phyloP scores from a whole-genome alignment of 305 asterid species.

The Coffea humblotiana region DNA sequence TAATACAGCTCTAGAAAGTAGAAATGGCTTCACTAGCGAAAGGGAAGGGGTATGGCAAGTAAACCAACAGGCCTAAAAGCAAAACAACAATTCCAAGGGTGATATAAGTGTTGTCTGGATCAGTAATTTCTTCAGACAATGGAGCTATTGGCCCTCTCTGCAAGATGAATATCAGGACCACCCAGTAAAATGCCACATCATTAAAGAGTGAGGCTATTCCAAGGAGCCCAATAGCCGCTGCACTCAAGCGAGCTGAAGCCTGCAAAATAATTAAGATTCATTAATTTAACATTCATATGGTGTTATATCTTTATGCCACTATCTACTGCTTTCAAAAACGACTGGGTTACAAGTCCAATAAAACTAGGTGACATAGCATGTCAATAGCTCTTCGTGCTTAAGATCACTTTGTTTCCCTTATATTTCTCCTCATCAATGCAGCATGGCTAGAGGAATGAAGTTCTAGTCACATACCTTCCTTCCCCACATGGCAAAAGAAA shows the following conservation, averaged over 20 bases:
- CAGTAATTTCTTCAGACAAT: constrained; percentile 75
- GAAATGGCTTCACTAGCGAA: constrained; percentile 54
- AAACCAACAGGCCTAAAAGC: constrained; percentile 70
- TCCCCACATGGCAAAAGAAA: constrained; percentile 91
- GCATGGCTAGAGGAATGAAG: neutral
- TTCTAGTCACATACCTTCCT: constrained; percentile 64
- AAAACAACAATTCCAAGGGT: constrained; percentile 64
- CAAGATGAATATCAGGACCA: constrained; percentile 78
- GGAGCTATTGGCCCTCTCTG: constrained; percentile 98
- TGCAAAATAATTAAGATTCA: constrained; percentile 29
- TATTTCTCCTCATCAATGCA: neutral
- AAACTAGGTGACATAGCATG: neutral
- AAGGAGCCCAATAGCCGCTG: constrained; percentile 71
- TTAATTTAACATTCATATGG: neutral
- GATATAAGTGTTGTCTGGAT: constrained; percentile 58
- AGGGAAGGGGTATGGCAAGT: constrained; percentile 90
- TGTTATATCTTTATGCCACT: neutral
- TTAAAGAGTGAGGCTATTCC: constrained; percentile 73
- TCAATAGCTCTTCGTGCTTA: neutral
- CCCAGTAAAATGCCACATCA: constrained; percentile 96
- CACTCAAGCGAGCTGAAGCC: constrained; percentile 70
- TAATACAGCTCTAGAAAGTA: constrained; percentile 33
- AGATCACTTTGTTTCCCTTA: neutral
- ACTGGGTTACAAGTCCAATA: neutral
- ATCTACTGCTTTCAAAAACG: neutral